A percentile compares a stretch with the other conserved stretches of the same genome.
Evolutionary conservation across 106 monocot genomes (phyloP).

Genomic region (Ottelia alismoides): DNA sequence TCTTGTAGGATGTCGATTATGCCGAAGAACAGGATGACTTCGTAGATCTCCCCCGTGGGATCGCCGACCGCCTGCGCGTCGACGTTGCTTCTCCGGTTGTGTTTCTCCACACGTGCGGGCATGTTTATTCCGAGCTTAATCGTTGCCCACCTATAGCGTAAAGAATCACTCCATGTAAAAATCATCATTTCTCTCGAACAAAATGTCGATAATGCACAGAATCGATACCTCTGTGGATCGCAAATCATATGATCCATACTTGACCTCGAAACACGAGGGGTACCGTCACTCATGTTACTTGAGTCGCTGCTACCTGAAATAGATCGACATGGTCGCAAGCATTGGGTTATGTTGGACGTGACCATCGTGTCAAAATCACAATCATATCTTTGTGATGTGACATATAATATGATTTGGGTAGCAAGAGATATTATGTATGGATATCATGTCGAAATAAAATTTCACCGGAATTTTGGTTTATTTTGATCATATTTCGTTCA

Average conservation of each 20-base stretch:
- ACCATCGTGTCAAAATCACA: too few relatives aligned
- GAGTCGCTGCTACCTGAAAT: slow-evolving; percentile 6
- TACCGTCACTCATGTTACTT: slow-evolving; percentile 6
- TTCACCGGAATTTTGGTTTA: too few relatives aligned
- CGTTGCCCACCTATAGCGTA: slow-evolving; percentile 22
- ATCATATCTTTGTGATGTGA: not conserved
- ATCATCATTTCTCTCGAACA: too few relatives aligned
- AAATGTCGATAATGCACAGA: too few relatives aligned
- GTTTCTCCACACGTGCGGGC: slow-evolving; percentile 57
- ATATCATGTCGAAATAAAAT: too few relatives aligned
- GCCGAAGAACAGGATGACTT: slow-evolving; percentile 69
- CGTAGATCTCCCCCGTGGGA: slow-evolving; percentile 51
- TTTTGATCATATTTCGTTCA: too few relatives aligned
- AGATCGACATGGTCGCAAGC: not conserved
- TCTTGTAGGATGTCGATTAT: slow-evolving; percentile 92
- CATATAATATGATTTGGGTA: too few relatives aligned
- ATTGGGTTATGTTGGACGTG: too few relatives aligned
- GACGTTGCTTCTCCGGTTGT: slow-evolving; percentile 17
- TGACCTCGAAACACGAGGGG: slow-evolving; percentile 18
- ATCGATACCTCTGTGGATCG: slow-evolving; percentile 29
- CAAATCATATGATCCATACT: slow-evolving; percentile 25
- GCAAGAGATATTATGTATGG: too few relatives aligned
- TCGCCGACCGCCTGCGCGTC: slow-evolving; percentile 46
- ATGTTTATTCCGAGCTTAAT: slow-evolving; percentile 48
- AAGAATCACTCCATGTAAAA: too few relatives aligned